These are phyloP conservation scores for Phlegmacium glaucopus DNA, from an alignment of 768 basidiomycete species.

Conservation along the genomic window DNA sequence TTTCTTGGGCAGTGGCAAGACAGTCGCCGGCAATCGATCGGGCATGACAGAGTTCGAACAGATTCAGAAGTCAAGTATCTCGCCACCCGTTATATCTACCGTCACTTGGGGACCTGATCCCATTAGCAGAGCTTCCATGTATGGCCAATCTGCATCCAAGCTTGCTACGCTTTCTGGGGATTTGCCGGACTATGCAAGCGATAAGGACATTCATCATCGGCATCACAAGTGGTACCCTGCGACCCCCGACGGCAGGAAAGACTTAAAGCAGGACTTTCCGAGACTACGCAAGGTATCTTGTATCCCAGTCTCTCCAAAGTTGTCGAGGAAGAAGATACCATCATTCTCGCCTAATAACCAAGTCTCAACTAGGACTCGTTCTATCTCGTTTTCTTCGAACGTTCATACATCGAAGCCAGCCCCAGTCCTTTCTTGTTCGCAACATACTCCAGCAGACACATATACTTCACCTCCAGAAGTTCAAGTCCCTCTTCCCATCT, in stretches of 20 bases:
- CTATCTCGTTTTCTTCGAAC: conserved; percentile 10
- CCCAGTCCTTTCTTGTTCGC: conserved; percentile 21
- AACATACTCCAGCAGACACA: conserved; percentile 18
- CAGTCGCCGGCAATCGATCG: neutral
- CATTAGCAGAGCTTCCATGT: neutral
- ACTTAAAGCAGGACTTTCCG: too few species aligned
- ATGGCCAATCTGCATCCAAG: too few species aligned
- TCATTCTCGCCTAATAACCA: neutral
- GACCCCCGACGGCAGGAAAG: too few species aligned
- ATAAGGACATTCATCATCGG: too few species aligned
- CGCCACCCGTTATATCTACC: conserved; percentile 18
- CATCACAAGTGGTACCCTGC: too few species aligned
- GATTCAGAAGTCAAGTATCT: conserved; percentile 21
- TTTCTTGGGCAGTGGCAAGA: conserved; percentile 3
- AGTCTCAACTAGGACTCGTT: neutral
- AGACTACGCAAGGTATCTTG: too few species aligned
- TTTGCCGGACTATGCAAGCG: too few species aligned
- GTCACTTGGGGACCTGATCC: conserved; percentile 9
- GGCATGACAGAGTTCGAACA: neutral
- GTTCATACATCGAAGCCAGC: conserved; percentile 19
- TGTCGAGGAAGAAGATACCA: neutral
- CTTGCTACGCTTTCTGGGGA: too few species aligned
- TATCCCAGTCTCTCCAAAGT: neutral
- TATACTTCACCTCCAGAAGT: conserved; percentile 22
- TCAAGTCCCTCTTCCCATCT: conserved; percentile 16